Conservation (phyloP, 345 rosid species). For the Psidium friedrichsthalianum region DNA sequence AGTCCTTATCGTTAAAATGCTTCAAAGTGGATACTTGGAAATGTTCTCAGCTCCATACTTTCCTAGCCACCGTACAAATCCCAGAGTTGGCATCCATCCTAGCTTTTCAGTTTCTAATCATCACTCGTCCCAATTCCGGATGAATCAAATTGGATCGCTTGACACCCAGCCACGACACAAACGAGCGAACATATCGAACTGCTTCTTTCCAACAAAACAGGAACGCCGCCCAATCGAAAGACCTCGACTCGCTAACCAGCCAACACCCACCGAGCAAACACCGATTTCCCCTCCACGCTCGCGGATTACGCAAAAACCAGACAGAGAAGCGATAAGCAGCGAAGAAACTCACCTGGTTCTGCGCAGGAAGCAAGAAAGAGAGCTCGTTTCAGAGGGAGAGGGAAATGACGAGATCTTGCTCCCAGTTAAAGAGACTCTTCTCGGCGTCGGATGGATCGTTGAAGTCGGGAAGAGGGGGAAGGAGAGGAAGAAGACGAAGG, state of each 20-base stretch:
- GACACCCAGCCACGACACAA: background rate
- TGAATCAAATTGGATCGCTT: background rate
- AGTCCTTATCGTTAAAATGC: background rate
- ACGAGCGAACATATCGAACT: background rate
- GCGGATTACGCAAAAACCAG: background rate
- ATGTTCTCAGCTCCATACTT: background rate
- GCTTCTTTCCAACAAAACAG: background rate
- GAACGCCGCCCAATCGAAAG: background rate
- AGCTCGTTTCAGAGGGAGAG: background rate
- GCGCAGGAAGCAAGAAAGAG: background rate
- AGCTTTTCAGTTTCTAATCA: background rate
- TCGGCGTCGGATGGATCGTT: background rate
- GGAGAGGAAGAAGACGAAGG: rapidly evolving
- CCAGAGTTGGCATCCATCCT: background rate
- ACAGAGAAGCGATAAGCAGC: background rate
- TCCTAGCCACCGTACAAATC: background rate
- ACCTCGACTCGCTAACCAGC: background rate
- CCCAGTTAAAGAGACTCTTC: background rate
- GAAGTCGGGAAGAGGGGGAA: background rate
- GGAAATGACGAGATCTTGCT: background rate
- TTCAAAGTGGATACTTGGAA: background rate
- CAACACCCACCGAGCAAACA: background rate
- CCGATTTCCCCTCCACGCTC: background rate
- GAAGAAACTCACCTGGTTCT: background rate
- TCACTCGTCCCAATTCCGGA: background rate